Evolutionary conservation across 257 asterid genomes (phyloP), one percentile per base, ranked within the genome.

Genomic region (Cinchona pubescens): DNA sequence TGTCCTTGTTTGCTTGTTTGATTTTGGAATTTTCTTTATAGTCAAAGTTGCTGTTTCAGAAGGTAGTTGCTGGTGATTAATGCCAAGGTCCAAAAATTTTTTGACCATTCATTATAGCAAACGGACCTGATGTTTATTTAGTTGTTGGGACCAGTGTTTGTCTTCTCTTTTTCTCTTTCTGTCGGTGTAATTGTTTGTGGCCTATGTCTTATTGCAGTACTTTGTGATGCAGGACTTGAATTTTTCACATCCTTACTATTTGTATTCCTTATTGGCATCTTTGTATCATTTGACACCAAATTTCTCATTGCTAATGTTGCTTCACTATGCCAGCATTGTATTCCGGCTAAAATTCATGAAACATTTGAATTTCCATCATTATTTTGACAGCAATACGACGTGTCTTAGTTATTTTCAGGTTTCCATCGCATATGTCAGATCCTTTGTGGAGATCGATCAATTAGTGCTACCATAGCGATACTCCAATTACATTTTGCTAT

Each of bases 231-330:
- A 92, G 98, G 98, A n/a, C 97, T 91, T 83, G 97, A 96, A 64
- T 91, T 93, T 55, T 84, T 93, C 80, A 91, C 98, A n/a, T 89
- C 98, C 56, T 83, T 91, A 77, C 69, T 86, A 59, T 91, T 93
- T 45, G 93, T 91, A 49, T 91, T 93, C 87, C 87, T 91, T 59
- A 90, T 88, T 70, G 98, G 98, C 8, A 87, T 88, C 25, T 90
- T 93, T 70, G 93, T 88, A 56, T 91, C 98, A 15, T 93, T 97
- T n/a, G n/a, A n/a, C n/a, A n/a, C n/a, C n/a, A n/a, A 12, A n/a
- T 59, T 25, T 59, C 14, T 59, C 64, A 25, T 3, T 59, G 6
- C 14, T 2, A 4, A 59, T 59, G 35, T 59, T 12, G 21, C 64
- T 59, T 59, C 4, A 59, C 35, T 59, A 25, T 3, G 62, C 64